Evolutionary conservation across 2,329 filamentous ascomycete genomes (phyloP).

Genomic region (Nemania diffusa): DNA sequence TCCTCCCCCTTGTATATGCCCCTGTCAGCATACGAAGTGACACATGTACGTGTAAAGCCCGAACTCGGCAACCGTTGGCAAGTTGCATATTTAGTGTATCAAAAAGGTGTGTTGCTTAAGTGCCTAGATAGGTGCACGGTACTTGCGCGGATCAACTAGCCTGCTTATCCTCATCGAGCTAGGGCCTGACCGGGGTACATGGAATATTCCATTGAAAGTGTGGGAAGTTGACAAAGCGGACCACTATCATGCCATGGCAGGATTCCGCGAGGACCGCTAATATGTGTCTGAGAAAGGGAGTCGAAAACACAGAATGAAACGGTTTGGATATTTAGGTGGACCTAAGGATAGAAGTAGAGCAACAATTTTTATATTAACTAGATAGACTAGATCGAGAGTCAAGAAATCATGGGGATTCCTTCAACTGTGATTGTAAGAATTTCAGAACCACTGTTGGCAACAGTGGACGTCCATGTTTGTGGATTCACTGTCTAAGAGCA

Average conservation of each 20-base stretch:
- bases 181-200: slow-evolving; percentile 25
- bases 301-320: neutral
- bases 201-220: slow-evolving; percentile 21
- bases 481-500: neutral
- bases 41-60: slow-evolving; percentile 15
- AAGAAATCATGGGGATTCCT: neutral
- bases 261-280: slow-evolving; percentile 12
- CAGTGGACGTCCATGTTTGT: neutral
- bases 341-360: neutral
- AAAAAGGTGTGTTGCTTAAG: slow-evolving; percentile 18
- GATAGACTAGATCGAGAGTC: neutral
- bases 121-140: slow-evolving; percentile 32
- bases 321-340: neutral
- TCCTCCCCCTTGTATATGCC: slow-evolving; percentile 18
- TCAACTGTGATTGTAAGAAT: neutral
- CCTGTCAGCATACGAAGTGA: slow-evolving; percentile 19
- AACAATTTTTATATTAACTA: neutral
- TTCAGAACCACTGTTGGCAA: neutral
- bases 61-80: slow-evolving; percentile 20
- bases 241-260: slow-evolving; percentile 25
- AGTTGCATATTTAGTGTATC: slow-evolving; percentile 14
- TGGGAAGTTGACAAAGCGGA: slow-evolving; percentile 23
- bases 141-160: slow-evolving; percentile 27
- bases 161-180: slow-evolving; percentile 24
- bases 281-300: neutral